Percentiles rank a stretch among this genome's conserved stretches.
phyloP scores from a whole-genome alignment of 371 early-diverging fungal species.

The Paraphysoderma sedebokerense region DNA sequence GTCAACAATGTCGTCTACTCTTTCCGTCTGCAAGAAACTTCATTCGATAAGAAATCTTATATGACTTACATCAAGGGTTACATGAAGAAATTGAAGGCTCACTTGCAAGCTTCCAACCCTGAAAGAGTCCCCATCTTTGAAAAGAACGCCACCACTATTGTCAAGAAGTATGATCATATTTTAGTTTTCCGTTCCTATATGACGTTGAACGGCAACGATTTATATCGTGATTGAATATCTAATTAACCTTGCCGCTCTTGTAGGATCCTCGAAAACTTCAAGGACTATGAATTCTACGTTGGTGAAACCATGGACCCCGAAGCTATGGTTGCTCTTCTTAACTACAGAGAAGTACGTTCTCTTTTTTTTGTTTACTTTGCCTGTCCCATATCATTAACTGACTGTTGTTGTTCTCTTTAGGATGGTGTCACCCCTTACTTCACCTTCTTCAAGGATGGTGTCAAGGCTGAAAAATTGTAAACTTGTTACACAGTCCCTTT shows the following conservation, averaged over 20 bases:
- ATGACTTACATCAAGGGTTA: slow-evolving; percentile 82
- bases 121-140: slow-evolving; percentile 54
- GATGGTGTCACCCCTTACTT: slow-evolving; percentile 83
- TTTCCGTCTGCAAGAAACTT: slow-evolving; percentile 51
- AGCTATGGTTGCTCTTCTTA: slow-evolving; percentile 74
- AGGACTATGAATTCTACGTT: slow-evolving; percentile 81
- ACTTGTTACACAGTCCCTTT: too few species aligned
- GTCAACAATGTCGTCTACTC: slow-evolving; percentile 83
- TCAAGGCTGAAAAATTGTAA: slow-evolving; percentile 54
- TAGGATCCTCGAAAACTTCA: slow-evolving; percentile 54
- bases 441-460: slow-evolving; percentile 83
- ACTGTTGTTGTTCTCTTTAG: too few species aligned
- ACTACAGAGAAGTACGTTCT: slow-evolving; percentile 58
- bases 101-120: slow-evolving; percentile 42
- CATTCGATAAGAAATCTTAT: slow-evolving; percentile 86
- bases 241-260: too few species aligned
- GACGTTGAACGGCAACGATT: too few species aligned
- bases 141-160: slow-evolving; percentile 32
- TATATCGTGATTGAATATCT: too few species aligned
- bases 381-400: neutral
- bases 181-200: too few species aligned
- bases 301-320: slow-evolving; percentile 79
- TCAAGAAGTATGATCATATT: slow-evolving; percentile 61
- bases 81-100: slow-evolving; percentile 57
- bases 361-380: too few species aligned